Evolutionary conservation across 805 yeast genomes (phyloP), one percentile per base, ranked within the genome.

Genomic region (Kazachstania psychrophila): DNA sequence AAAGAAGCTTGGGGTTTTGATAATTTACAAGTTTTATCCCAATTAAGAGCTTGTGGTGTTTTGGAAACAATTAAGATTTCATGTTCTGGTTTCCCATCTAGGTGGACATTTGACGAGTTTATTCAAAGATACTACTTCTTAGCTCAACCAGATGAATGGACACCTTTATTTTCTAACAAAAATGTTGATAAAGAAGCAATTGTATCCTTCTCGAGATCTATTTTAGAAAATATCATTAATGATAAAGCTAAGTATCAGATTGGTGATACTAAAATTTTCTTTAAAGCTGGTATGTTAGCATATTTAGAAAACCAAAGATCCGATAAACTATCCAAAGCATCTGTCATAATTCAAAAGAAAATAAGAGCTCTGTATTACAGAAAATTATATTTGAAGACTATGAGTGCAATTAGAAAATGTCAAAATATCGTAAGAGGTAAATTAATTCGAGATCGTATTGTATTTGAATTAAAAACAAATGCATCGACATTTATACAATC

Each of bases 21-120:
- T 53, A 86, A 94, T 13, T 72, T 88, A 33, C 87, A 89, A 96
- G 98, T 89, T n/a, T 69, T 92, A 40, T 81, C 95, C 4, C 98
- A 89, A 61, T 70, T 89, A 44, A 75, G 98, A 56, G 98, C 98
- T 6, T 89, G 98, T 69, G 98, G 98, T 79, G 97, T 89, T 31
- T 69, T 89, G 47, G 98, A 92, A 60, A 92, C 98, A 1, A 89
- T 89, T 53, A 70, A 95, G 50, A 89, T 89, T 34, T 89, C 96
- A 3, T 88, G 96, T 64, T 96, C 95, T 32, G 98, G 98, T 22
- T 89, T 88, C 70, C 98, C 98, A 15, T 82, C 96, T 0, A 72
- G 96, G 54, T 86, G 96, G 87, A 75, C 95, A 2, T 92, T 85
- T 58, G 88, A 79, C 34, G 97, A 92, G 56, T 89, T 89, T 67